Base-by-base conservation (phyloP, 164 flowering plant species). In the Kalanchoe fedtschenkoi region DNA sequence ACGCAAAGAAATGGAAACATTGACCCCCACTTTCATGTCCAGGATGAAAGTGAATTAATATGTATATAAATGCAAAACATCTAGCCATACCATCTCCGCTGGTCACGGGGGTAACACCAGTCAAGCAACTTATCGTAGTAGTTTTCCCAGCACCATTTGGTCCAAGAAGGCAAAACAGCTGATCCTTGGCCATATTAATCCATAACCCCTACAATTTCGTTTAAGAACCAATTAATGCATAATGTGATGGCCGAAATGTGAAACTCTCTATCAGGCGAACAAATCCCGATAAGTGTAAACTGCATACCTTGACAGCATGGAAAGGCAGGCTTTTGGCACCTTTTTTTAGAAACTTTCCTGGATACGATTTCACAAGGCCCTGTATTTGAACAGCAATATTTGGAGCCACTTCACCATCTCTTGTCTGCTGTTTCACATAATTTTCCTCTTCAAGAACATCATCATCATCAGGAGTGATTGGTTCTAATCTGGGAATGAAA, bases 91-190 rank as follows among this genome's bases (percentile, higher is more conserved):
- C 99, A 72, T 95, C 99, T 71, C 99, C 99, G 37, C 77, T 68
- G 19, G 97, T 89, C 60, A 86, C 96, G 10, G 95, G 90, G 47
- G 85, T 81, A 44, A 87, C 78, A 64, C 99, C 99, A 66, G 96
- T 91, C 83, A 95, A 79, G 74, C 99, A 95, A 71, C 78, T 91
- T 60, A 91, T 95, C 17, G 75, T 65, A 24, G 97, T 91, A 37
- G 97, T 89, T 78, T 95, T 95, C 57, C 99, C 99, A 62, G 99
- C 99, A 61, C 99, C 99, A 74, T 95, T 95, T 32, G 99, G 99
- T 73, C 99, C 96, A 70, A 95, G 93, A 73, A 91, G 96, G 81
- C 99, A 95, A 72, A 95, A 91, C 37, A 95, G 69, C 71, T 91
- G 97, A 79, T 89, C 82, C 72, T 84, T 87, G 28, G 80, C 69